These are phyloP conservation scores for Pouteria glomerata DNA, from an alignment of 148 eudicot genomes.

Conservation along the genomic window DNA sequence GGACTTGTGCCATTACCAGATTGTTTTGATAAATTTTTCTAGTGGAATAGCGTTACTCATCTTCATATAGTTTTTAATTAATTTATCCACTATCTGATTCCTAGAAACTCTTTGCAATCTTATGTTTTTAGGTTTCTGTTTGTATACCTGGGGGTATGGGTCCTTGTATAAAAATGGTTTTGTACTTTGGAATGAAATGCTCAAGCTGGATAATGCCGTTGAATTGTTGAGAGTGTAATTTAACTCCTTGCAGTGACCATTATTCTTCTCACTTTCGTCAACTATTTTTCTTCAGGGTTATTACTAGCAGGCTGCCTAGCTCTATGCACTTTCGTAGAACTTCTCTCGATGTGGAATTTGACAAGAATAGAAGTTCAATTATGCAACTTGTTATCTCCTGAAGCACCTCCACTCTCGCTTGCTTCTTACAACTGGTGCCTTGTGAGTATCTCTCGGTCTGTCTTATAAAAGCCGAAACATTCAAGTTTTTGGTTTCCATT, in stretches of 20 bases:
- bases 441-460: conserved; percentile 37
- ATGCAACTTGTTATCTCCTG: conserved; percentile 92
- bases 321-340: conserved; percentile 63
- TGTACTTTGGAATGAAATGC: not conserved
- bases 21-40: no score
- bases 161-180: not conserved
- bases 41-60: no score
- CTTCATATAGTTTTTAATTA: not conserved
- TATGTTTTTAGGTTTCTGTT: not conserved
- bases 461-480: conserved; percentile 4
- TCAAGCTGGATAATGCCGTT: not conserved
- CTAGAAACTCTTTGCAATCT: not conserved
- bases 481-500: not conserved
- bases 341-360: conserved; percentile 96
- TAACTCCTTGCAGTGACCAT: not conserved
- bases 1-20: no score
- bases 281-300: conserved; percentile 45
- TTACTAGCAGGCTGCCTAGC: conserved; percentile 51
- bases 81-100: no score
- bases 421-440: conserved; percentile 93
- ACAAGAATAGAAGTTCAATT: conserved; percentile 86
- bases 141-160: not conserved
- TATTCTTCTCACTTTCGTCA: not conserved
- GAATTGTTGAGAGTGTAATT: not conserved
- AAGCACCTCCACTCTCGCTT: conserved; percentile 79